Conservation (phyloP, 2,329 filamentous ascomycete species). For the Dothideomycetidae sp. region DNA sequence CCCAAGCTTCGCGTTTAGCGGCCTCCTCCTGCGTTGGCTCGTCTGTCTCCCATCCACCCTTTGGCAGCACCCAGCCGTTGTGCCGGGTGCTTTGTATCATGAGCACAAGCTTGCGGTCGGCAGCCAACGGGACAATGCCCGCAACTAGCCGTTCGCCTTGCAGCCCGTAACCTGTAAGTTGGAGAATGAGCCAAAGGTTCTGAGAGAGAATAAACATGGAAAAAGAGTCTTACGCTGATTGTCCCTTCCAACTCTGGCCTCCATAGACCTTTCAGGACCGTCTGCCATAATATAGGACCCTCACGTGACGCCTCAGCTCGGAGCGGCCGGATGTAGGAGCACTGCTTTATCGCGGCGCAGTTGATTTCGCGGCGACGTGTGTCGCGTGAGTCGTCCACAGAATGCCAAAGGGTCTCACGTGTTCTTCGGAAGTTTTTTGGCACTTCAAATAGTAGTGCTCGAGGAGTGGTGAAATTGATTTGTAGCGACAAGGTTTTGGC, state of each 20-base stretch:
- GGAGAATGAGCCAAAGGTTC: conserved; percentile 13
- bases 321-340: not conserved
- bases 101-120: conserved; percentile 75
- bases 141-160: conserved; percentile 91
- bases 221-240: conserved; percentile 58
- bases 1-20: conserved; percentile 81
- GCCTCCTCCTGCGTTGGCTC: conserved; percentile 78
- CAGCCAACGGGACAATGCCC: conserved; percentile 77
- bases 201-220: not conserved
- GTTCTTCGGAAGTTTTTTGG: no score
- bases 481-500: not conserved
- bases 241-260: conserved; percentile 61
- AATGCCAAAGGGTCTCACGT: no score
- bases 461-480: not conserved
- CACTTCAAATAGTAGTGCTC: no score
- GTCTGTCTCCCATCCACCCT: conserved; percentile 94
- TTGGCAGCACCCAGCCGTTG: conserved; percentile 91
- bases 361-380: not conserved
- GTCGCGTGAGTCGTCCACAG: no score
- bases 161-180: conserved; percentile 65
- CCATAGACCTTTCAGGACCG: conserved; percentile 31
- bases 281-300: conserved; percentile 28
- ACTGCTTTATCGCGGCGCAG: not conserved
- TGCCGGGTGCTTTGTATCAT: conserved; percentile 85
- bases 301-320: conserved; percentile 6